Evolutionary conservation across 108 stramenopile species (phyloP).

Genomic region (Discostella stelligeroides): DNA sequence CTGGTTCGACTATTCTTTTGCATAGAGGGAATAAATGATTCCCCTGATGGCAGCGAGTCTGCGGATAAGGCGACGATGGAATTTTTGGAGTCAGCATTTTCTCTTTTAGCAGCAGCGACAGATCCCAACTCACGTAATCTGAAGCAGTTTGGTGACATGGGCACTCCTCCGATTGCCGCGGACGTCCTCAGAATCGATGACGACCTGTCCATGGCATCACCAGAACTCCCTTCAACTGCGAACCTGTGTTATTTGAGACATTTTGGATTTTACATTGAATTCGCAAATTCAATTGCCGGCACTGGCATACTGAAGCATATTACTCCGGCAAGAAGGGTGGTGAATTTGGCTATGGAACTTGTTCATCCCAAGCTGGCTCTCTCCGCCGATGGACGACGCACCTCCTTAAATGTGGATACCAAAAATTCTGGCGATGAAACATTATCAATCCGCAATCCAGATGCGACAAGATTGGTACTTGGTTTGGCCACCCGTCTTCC

Average conservation of each 20-base stretch:
- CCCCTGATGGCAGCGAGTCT: not conserved
- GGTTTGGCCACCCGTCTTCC: conserved; percentile 71
- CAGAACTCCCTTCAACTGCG: conserved; percentile 36
- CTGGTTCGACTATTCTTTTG: conserved; percentile 57
- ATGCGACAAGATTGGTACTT: conserved; percentile 77
- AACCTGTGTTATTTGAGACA: conserved; percentile 70
- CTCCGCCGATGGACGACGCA: conserved; percentile 33
- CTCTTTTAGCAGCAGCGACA: conserved; percentile 62
- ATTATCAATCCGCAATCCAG: conserved; percentile 71
- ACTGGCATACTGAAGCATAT: conserved; percentile 57
- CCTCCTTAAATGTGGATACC: conserved; percentile 18
- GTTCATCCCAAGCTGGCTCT: conserved; percentile 68
- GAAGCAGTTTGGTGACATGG: conserved; percentile 30
- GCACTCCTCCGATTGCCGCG: conserved; percentile 24
- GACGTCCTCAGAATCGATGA: conserved; percentile 39
- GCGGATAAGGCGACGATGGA: conserved; percentile 41
- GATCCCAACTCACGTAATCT: conserved; percentile 53
- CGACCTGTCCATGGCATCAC: conserved; percentile 45
- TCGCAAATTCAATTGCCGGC: conserved; percentile 66
- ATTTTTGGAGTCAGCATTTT: conserved; percentile 55
- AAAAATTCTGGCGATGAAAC: conserved; percentile 29
- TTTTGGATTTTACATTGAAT: conserved; percentile 75
- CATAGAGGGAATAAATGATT: conserved; percentile 49
- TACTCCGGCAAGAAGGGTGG: conserved; percentile 46
- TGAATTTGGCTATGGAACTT: conserved; percentile 71